These are phyloP conservation scores for Parmelia sp. DNA, from an alignment of 495 filamentous ascomycete species.

Conservation along the genomic window DNA sequence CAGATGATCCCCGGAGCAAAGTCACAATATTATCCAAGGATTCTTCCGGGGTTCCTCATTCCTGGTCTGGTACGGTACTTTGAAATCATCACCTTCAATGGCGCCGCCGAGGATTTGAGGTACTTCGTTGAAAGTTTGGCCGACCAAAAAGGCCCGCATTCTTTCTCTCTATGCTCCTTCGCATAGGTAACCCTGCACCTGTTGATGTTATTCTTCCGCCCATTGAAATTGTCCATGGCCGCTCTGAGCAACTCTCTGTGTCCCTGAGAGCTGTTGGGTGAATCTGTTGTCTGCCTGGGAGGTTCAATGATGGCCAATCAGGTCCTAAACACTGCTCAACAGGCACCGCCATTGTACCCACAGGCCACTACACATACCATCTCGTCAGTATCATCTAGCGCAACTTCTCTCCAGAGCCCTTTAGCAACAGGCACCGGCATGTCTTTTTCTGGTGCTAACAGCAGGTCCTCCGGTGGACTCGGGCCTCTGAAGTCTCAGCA, in stretches of 20 bases:
- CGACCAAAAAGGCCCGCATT: not conserved
- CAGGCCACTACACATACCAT: constrained; percentile 10
- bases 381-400: constrained; percentile 45
- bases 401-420: constrained; percentile 39
- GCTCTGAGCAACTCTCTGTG: not conserved
- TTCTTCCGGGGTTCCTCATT: constrained; percentile 6
- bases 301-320: constrained; percentile 19
- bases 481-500: constrained; percentile 19
- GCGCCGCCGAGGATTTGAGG: not conserved
- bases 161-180: not conserved
- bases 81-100: not conserved
- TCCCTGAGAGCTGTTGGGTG: not conserved
- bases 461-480: constrained; percentile 24
- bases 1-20: constrained; percentile 1
- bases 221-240: not conserved
- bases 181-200: not conserved
- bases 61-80: not conserved
- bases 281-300: not conserved
- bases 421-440: constrained; percentile 21
- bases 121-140: not conserved
- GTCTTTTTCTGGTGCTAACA: constrained; percentile 18
- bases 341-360: constrained; percentile 17
- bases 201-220: not conserved
- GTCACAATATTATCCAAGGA: not conserved
- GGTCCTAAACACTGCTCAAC: constrained; percentile 10